phyloP scores from a whole-genome alignment of 208 protist genomes.

The Leishmania major region DNA sequence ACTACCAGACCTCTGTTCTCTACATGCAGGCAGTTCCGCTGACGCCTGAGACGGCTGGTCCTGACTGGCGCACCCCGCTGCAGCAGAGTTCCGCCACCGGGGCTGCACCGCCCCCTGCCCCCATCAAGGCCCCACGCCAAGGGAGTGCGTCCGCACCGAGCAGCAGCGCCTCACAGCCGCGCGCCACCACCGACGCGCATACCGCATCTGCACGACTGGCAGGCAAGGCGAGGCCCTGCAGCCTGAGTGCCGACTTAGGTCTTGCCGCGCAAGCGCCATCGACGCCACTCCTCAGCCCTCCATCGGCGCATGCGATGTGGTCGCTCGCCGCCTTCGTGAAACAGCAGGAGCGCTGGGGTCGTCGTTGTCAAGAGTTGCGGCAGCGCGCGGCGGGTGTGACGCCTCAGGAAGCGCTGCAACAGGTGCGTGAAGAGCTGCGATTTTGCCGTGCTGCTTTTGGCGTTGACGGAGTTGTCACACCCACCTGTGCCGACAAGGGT shows the following conservation, averaged over 20 bases:
- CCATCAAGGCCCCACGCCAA: slow-evolving; percentile 18
- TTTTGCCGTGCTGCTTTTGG: neutral
- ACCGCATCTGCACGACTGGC: neutral
- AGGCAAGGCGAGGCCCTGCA: slow-evolving; percentile 9
- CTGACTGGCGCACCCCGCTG: slow-evolving; percentile 23
- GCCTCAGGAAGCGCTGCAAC: slow-evolving; percentile 9
- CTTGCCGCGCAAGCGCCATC: neutral
- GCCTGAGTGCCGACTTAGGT: slow-evolving; percentile 17
- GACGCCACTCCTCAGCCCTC: neutral
- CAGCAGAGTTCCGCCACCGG: slow-evolving; percentile 12
- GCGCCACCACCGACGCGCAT: neutral
- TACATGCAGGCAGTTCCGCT: slow-evolving; percentile 23
- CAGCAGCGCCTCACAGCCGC: neutral
- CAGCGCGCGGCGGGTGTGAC: neutral
- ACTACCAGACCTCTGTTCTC: slow-evolving; percentile 19
- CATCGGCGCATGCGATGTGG: slow-evolving; percentile 3
- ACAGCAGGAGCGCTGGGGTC: slow-evolving; percentile 25
- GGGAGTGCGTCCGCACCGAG: neutral
- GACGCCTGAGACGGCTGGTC: neutral
- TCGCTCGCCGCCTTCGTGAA: slow-evolving; percentile 14
- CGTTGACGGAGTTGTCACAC: neutral
- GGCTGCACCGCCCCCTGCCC: slow-evolving; percentile 13
- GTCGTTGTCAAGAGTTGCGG: slow-evolving; percentile 13
- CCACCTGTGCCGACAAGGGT: neutral
- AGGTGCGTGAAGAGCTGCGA: slow-evolving; percentile 19